Evolutionary conservation across 768 basidiomycete species (phyloP).

Genomic region (Dendrothele bispora): DNA sequence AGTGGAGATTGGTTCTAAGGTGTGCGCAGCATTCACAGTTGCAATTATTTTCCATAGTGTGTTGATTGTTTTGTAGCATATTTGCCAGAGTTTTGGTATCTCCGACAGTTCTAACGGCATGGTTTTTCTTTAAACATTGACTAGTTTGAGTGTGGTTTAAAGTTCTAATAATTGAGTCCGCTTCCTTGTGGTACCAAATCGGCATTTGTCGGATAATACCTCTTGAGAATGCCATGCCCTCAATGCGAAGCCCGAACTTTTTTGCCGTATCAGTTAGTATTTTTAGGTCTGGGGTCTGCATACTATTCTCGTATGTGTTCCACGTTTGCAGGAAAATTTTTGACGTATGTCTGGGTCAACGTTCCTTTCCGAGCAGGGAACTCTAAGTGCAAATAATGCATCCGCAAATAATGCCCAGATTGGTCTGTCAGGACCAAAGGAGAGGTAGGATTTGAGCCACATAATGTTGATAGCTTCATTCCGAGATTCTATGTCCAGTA

Average conservation of each 20-base stretch:
- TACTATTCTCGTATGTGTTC: neutral
- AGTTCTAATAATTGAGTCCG: neutral
- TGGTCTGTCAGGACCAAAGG: neutral
- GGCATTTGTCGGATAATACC: slow-evolving; percentile 7
- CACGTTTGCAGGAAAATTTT: slow-evolving; percentile 7
- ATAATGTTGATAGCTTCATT: slow-evolving; percentile 12
- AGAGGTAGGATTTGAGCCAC: slow-evolving; percentile 6
- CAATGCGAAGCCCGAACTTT: slow-evolving; percentile 8
- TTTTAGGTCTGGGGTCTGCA: neutral
- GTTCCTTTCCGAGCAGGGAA: too few species aligned
- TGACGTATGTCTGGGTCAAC: neutral
- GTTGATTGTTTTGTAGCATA: neutral
- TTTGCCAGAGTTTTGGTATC: neutral
- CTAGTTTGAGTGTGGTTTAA: slow-evolving; percentile 3
- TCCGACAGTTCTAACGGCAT: slow-evolving; percentile 1
- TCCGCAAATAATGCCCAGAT: slow-evolving; percentile 3
- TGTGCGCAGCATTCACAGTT: slow-evolving; percentile 4
- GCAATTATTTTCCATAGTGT: neutral
- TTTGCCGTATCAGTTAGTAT: slow-evolving; percentile 1
- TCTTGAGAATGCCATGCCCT: neutral
- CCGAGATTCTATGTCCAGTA: slow-evolving; percentile 8
- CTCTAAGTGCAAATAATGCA: too few species aligned
- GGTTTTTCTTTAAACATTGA: slow-evolving; percentile 4
- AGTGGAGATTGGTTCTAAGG: neutral
- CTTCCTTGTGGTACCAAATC: slow-evolving; percentile 12